Evolutionary conservation across 2,329 filamentous ascomycete genomes (phyloP).

Genomic region (Pleurostoma richardsiae): DNA sequence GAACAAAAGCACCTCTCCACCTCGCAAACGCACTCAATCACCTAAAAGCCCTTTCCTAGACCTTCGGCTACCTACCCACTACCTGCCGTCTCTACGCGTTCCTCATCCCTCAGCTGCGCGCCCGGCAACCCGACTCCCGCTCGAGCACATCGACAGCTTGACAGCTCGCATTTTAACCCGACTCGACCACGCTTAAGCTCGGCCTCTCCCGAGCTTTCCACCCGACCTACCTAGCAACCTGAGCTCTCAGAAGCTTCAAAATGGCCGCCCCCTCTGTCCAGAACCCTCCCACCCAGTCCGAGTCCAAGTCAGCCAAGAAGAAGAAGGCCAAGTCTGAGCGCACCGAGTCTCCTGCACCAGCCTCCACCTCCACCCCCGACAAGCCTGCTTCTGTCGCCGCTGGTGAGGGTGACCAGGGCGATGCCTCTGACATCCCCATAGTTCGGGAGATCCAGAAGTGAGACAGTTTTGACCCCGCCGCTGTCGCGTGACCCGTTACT

Average conservation of each 20-base stretch:
- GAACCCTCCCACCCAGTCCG: constrained; percentile 56
- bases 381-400: constrained; percentile 41
- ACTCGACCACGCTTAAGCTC: neutral
- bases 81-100: too few relatives aligned
- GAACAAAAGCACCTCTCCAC: too few relatives aligned
- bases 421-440: constrained; percentile 66
- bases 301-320: constrained; percentile 64
- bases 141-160: too few relatives aligned
- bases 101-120: too few relatives aligned
- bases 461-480: constrained; percentile 22
- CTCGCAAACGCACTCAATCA: too few relatives aligned
- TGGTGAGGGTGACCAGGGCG: constrained; percentile 52
- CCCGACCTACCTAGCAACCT: constrained; percentile 1
- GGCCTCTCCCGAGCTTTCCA: neutral
- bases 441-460: constrained; percentile 90
- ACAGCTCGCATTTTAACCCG: too few relatives aligned
- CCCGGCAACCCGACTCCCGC: too few relatives aligned
- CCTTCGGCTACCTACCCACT: too few relatives aligned
- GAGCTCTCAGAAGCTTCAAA: constrained; percentile 11
- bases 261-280: constrained; percentile 63
- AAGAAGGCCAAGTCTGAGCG: constrained; percentile 58
- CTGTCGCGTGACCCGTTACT: neutral
- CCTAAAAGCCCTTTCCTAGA: too few relatives aligned
- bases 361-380: constrained; percentile 40
- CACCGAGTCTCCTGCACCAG: constrained; percentile 50